Conservation (phyloP, 495 filamentous ascomycete genomes). For the Penicillium fimorum region DNA sequence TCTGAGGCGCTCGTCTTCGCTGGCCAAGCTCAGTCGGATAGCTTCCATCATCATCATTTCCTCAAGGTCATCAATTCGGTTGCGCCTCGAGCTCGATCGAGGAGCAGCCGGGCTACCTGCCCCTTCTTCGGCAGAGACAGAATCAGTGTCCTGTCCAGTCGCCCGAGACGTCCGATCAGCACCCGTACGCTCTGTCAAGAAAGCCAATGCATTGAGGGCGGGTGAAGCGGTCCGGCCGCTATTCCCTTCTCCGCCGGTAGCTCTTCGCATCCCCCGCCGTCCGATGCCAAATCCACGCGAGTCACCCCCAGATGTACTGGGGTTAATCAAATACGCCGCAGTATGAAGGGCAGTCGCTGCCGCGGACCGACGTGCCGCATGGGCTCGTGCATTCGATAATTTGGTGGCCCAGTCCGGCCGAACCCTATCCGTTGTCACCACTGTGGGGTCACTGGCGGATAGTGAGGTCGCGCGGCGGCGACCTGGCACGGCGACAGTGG, state of each 20-base stretch:
- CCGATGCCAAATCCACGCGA: constrained; percentile 48
- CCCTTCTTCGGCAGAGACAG: constrained; percentile 42
- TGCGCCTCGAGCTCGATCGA: constrained; percentile 59
- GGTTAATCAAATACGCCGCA: constrained; percentile 88
- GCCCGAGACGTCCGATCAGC: constrained; percentile 28
- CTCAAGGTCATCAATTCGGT: constrained; percentile 81
- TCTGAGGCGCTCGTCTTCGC: constrained; percentile 83
- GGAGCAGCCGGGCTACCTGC: constrained; percentile 46
- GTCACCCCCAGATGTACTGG: constrained; percentile 49
- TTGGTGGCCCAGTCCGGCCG: constrained; percentile 95
- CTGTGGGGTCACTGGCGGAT: constrained; percentile 72
- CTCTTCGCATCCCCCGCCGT: constrained; percentile 45
- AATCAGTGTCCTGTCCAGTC: constrained; percentile 34
- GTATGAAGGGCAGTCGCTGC: constrained; percentile 94
- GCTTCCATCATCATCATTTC: constrained; percentile 99
- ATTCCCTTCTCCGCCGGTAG: constrained; percentile 35
- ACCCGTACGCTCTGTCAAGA: constrained; percentile 46
- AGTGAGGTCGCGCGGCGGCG: constrained; percentile 76
- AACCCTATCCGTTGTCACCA: constrained; percentile 88
- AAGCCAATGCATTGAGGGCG: constrained; percentile 51
- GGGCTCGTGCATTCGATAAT: constrained; percentile 76
- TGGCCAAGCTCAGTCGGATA: constrained; percentile 80
- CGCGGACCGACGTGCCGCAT: constrained; percentile 81
- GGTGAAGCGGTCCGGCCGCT: constrained; percentile 42
- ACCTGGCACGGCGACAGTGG: constrained; percentile 32